phyloP scores from a whole-genome alignment of 169 alveolate species.

The Plasmodium cynomolgi region DNA sequence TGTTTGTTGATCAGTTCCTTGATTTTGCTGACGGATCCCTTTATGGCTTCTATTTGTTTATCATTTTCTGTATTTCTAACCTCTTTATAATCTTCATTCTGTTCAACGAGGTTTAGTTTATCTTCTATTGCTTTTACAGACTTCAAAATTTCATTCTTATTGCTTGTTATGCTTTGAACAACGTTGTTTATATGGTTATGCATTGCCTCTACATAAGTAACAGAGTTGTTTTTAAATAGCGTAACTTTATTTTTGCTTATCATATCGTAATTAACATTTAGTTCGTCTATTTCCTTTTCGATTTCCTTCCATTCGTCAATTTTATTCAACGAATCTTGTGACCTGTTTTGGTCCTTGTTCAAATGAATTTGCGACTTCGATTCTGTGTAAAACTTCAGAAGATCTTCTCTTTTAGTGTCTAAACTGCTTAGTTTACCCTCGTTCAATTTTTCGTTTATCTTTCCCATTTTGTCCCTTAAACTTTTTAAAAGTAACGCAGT shows the following conservation, averaged over 20 bases:
- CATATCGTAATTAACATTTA: neutral
- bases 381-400: conserved; percentile 1
- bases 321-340: neutral
- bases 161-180: neutral
- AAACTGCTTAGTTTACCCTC: neutral
- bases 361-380: neutral
- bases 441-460: neutral
- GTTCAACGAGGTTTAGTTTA: conserved; percentile 3
- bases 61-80: neutral
- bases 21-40: neutral
- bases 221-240: neutral
- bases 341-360: neutral
- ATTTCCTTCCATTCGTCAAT: conserved; percentile 4
- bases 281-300: neutral
- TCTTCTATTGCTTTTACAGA: neutral
- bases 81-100: conserved; percentile 9
- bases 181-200: neutral
- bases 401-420: neutral
- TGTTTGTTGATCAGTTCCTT: neutral
- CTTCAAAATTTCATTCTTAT: conserved; percentile 8
- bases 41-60: neutral
- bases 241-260: conserved; percentile 1
- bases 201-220: conserved; percentile 6
- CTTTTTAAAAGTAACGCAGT: neutral
- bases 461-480: neutral